Conservation (phyloP, 441 rosid species). For the Gossypium lobatum region DNA sequence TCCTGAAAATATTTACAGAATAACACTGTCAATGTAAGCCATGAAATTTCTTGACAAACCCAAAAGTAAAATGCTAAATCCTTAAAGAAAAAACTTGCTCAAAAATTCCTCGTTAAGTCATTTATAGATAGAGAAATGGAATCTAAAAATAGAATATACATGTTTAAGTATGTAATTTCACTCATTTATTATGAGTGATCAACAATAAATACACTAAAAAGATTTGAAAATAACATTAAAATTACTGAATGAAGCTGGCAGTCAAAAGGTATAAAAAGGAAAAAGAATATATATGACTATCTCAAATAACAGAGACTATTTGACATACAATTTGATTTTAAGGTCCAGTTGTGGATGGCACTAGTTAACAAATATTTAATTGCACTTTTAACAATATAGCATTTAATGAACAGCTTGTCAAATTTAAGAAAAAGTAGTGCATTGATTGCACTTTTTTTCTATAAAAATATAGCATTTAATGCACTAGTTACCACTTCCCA, state of each 20-base stretch:
- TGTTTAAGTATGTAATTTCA: not conserved
- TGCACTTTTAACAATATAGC: not conserved
- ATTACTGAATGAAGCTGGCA: not conserved
- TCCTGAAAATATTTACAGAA: slow-evolving; percentile 37
- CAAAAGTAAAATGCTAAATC: not conserved
- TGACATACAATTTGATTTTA: not conserved
- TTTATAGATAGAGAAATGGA: not conserved
- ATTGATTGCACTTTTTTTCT: not conserved
- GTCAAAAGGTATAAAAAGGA: not conserved
- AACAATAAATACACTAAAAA: not conserved
- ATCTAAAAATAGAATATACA: not conserved
- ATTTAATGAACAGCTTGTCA: not conserved
- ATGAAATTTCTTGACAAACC: not conserved
- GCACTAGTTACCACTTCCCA: not conserved
- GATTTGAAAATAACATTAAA: not conserved
- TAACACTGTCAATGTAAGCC: slow-evolving; percentile 7
- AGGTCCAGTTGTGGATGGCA: not conserved
- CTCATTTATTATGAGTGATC: not conserved
- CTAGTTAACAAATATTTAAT: not conserved
- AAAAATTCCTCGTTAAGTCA: not conserved
- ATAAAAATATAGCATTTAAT: not conserved
- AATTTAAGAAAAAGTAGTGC: not conserved
- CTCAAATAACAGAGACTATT: not conserved
- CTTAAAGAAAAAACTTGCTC: not conserved
- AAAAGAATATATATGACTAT: not conserved